Evolutionary conservation across 208 protist species (phyloP), one percentile per base, ranked within the genome.

Genomic region (Acanthamoeba castellanii): DNA sequence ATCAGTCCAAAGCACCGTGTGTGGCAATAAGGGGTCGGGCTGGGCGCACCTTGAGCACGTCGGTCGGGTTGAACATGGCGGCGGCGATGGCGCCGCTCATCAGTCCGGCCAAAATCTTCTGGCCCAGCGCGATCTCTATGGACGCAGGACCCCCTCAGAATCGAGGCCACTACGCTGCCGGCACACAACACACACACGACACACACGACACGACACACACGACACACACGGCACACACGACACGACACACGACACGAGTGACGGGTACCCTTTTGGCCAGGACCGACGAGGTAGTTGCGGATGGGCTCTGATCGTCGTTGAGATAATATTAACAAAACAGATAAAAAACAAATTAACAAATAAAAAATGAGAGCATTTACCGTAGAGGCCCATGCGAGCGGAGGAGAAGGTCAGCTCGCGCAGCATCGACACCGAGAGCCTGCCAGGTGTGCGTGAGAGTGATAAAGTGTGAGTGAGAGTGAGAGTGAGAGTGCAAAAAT

Each of bases 211-310:
- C n/a, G n/a, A n/a, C n/a, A n/a, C n/a, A n/a, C n/a, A n/a, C n/a
- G n/a, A n/a, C n/a, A n/a, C n/a, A n/a, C n/a, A n/a, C n/a, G n/a
- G n/a, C n/a, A n/a, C n/a, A n/a, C n/a, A n/a, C n/a, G n/a, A n/a
- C n/a, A n/a, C n/a, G n/a, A n/a, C n/a, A n/a, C n/a, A n/a, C 27
- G 47, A 52, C 47, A 52, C 11, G 47, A 52, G 11, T 52, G 47
- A 11, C 22, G 25, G 22, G 59, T 18, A 66, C 59, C 59, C 55
- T 25, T 22, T 66, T 66, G 59, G 59, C 37, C 9, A 3, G 70
- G 70, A 8, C 30, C 70, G 50, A 78, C 30, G n/a, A 78, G 70
- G 70, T 74, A 74, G 66, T 78, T 78, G 70, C 70, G 70, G 70
- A 78, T 78, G 70, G 70, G 70, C 70, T 78, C 37, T n/a, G n/a